Evolutionary conservation across 2,329 filamentous ascomycete genomes (phyloP).

Genomic region (Nectriaceae sp.): DNA sequence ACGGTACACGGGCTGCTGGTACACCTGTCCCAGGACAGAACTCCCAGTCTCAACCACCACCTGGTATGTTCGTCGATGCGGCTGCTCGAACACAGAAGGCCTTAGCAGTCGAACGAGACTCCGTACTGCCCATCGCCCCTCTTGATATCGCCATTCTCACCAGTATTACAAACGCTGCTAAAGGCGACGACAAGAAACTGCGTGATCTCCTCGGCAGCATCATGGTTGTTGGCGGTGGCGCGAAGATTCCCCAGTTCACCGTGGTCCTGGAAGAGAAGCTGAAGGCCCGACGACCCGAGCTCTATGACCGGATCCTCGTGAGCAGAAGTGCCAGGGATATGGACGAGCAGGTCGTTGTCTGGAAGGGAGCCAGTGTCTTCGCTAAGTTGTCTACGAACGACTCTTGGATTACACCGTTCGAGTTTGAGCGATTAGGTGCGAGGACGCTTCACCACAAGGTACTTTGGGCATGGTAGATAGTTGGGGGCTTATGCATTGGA

Average conservation of each 20-base stretch:
- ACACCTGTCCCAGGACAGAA: slow-evolving; percentile 41
- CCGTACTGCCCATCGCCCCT: slow-evolving; percentile 77
- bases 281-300: slow-evolving; percentile 63
- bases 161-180: slow-evolving; percentile 83
- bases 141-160: slow-evolving; percentile 89
- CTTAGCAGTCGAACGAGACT: slow-evolving; percentile 72
- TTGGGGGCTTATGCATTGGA: background rate
- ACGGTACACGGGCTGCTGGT: slow-evolving; percentile 51
- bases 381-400: slow-evolving; percentile 91
- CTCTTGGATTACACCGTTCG: slow-evolving; percentile 85
- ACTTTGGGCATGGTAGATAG: slow-evolving; percentile 58
- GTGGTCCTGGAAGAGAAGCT: slow-evolving; percentile 82
- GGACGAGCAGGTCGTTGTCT: slow-evolving; percentile 94
- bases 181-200: slow-evolving; percentile 88
- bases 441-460: slow-evolving; percentile 84
- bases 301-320: slow-evolving; percentile 62
- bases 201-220: slow-evolving; percentile 87
- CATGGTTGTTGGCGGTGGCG: slow-evolving; percentile 86
- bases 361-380: slow-evolving; percentile 98
- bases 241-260: slow-evolving; percentile 78
- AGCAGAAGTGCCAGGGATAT: slow-evolving; percentile 82
- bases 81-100: slow-evolving; percentile 51
- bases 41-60: slow-evolving; percentile 38
- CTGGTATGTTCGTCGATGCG: slow-evolving; percentile 53
- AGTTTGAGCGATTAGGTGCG: slow-evolving; percentile 84